These are phyloP conservation scores for Cokeromyces recurvatus DNA, from an alignment of 371 early-diverging fungal genomes.

Conservation along the genomic window DNA sequence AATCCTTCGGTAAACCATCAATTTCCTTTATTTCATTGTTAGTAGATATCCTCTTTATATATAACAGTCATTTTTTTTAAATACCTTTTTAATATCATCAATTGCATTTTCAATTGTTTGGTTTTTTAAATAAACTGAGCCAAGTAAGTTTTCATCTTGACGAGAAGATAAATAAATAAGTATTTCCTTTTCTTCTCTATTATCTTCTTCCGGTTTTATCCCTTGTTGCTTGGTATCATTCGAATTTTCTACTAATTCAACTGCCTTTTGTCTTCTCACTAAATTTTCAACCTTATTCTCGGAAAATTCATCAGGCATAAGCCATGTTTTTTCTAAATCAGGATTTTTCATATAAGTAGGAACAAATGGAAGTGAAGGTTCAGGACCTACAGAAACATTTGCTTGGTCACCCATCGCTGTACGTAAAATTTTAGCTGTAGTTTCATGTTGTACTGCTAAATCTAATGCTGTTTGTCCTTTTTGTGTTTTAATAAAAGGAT, in stretches of 20 bases:
- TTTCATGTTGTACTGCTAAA: slow-evolving; percentile 47
- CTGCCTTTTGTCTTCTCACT: slow-evolving; percentile 23
- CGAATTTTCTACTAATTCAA: slow-evolving; percentile 4
- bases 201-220: neutral
- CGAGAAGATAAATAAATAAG: slow-evolving; percentile 40
- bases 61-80: too few species aligned
- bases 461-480: slow-evolving; percentile 59
- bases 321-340: slow-evolving; percentile 70
- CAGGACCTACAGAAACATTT: slow-evolving; percentile 18
- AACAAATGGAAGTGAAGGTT: slow-evolving; percentile 46
- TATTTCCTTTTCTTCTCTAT: slow-evolving; percentile 38
- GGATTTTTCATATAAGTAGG: slow-evolving; percentile 70
- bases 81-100: slow-evolving; percentile 42
- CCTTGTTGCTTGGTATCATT: neutral
- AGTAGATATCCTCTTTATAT: too few species aligned
- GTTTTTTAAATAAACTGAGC: slow-evolving; percentile 49
- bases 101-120: slow-evolving; percentile 47
- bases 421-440: slow-evolving; percentile 35
- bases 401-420: slow-evolving; percentile 5
- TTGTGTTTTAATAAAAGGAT: slow-evolving; percentile 43
- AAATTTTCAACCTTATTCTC: slow-evolving; percentile 39
- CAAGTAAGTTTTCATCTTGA: slow-evolving; percentile 42
- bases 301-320: slow-evolving; percentile 62
- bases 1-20: slow-evolving; percentile 52
- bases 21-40: too few species aligned